These are phyloP conservation scores for Cicer yamashitae DNA, from an alignment of 306 rosid genomes.

Conservation along the genomic window DNA sequence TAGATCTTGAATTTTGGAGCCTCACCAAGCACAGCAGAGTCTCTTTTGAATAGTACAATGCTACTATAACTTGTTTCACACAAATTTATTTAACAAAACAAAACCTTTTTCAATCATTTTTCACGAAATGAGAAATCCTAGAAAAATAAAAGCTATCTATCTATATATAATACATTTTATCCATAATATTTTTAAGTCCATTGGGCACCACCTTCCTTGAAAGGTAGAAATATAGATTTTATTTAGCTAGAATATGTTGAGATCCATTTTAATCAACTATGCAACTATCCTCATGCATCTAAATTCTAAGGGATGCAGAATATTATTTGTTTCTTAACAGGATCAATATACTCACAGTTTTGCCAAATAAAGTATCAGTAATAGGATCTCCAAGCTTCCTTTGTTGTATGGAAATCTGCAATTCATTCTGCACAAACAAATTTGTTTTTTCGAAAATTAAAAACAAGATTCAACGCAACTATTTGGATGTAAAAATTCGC, in stretches of 20 bases:
- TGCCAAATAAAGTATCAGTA: conserved; percentile 79
- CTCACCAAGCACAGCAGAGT: not conserved
- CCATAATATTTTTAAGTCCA: conserved; percentile 1
- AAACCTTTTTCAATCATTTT: not conserved
- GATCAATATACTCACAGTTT: conserved; percentile 70
- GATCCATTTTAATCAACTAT: conserved; percentile 22
- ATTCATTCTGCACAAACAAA: conserved; percentile 66
- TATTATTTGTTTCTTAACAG: conserved; percentile 1
- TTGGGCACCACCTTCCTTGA: not conserved
- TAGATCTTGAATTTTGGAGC: not conserved
- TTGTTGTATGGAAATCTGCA: conserved; percentile 68
- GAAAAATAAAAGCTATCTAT: not conserved
- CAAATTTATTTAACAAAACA: conserved; percentile 16
- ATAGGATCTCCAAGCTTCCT: conserved; percentile 78
- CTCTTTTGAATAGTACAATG: not conserved
- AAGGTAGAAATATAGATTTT: conserved; percentile 1
- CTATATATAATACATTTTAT: not conserved
- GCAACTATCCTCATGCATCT: not conserved
- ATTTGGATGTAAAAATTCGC: conserved; percentile 3
- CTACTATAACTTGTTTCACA: conserved; percentile 10
- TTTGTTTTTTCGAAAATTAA: not conserved
- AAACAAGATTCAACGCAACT: conserved; percentile 14
- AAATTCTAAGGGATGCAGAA: not conserved
- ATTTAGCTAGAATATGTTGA: conserved; percentile 9
- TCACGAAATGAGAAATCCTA: not conserved